These are phyloP conservation scores for Phytophthora hybrid DNA, from an alignment of 352 stramenopile species.

Conservation along the genomic window DNA sequence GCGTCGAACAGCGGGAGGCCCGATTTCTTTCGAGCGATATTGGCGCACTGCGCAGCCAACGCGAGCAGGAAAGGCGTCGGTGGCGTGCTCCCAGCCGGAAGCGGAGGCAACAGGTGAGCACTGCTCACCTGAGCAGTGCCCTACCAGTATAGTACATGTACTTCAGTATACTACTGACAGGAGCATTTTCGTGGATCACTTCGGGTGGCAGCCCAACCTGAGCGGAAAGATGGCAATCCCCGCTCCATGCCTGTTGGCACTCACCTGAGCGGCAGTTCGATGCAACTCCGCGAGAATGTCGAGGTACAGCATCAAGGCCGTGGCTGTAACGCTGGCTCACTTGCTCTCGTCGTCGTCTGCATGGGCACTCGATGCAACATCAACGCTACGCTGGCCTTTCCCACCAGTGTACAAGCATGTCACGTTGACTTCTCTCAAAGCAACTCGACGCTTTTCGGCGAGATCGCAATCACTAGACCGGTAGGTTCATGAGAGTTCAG, in stretches of 20 bases:
- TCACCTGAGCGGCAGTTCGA: background rate
- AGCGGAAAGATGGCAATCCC: background rate
- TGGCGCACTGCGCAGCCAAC: slow-evolving; percentile 12
- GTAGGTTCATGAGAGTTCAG: background rate
- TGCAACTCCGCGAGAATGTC: background rate
- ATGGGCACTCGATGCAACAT: slow-evolving; percentile 2
- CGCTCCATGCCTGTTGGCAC: background rate
- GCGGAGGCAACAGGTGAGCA: slow-evolving; percentile 4
- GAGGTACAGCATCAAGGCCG: background rate
- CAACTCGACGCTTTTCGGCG: background rate
- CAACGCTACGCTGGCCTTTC: slow-evolving; percentile 17
- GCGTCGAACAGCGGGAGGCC: slow-evolving; percentile 15
- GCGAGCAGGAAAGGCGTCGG: slow-evolving; percentile 14
- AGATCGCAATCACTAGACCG: background rate
- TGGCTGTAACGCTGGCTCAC: background rate
- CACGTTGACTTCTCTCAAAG: slow-evolving; percentile 1
- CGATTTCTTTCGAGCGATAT: slow-evolving; percentile 38
- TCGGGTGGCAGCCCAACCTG: background rate
- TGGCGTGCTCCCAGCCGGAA: slow-evolving; percentile 27
- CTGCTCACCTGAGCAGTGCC: no score
- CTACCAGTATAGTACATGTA: no score
- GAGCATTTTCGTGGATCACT: background rate
- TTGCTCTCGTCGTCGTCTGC: slow-evolving; percentile 6
- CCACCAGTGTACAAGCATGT: slow-evolving; percentile 2
- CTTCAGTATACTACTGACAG: background rate